A percentile compares a stretch with the other conserved stretches of the same genome.
phyloP scores from a whole-genome alignment of 2,329 filamentous ascomycete genomes.

The Botrytis deweyae region DNA sequence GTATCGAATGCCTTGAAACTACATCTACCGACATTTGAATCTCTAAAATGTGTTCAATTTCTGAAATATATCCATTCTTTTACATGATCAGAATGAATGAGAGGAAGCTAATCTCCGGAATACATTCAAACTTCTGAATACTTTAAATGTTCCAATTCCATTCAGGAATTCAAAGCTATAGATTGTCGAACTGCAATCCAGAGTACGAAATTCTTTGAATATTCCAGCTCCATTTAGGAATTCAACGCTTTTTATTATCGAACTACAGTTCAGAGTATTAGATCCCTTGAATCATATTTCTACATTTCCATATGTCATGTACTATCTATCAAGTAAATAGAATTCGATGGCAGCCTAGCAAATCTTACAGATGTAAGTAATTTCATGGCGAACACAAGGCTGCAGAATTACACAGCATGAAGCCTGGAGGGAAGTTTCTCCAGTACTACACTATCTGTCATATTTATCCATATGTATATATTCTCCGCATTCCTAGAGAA shows the following conservation, averaged over 20 bases:
- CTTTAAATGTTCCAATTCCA: not conserved
- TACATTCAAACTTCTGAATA: not conserved
- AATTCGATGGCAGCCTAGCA: not conserved
- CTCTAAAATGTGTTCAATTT: not conserved
- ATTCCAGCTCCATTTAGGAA: not conserved
- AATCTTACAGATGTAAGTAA: not conserved
- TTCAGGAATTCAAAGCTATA: not conserved
- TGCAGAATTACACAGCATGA: not conserved
- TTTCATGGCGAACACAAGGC: not conserved
- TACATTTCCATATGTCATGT: not conserved
- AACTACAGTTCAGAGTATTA: not conserved
- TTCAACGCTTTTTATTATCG: not conserved
- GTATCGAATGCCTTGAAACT: no score
- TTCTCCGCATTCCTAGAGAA: not conserved
- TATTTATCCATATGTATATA: not conserved
- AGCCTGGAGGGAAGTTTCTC: not conserved
- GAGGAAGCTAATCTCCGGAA: rapidly evolving
- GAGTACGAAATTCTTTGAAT: not conserved
- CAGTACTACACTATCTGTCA: not conserved
- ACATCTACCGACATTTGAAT: no score
- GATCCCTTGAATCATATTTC: not conserved
- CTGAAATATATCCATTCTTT: not conserved
- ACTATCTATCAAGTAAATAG: not conserved
- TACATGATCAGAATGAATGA: not conserved
- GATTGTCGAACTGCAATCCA: not conserved